Evolutionary conservation across 441 rosid species (phyloP).

Genomic region (Daphne laureola): DNA sequence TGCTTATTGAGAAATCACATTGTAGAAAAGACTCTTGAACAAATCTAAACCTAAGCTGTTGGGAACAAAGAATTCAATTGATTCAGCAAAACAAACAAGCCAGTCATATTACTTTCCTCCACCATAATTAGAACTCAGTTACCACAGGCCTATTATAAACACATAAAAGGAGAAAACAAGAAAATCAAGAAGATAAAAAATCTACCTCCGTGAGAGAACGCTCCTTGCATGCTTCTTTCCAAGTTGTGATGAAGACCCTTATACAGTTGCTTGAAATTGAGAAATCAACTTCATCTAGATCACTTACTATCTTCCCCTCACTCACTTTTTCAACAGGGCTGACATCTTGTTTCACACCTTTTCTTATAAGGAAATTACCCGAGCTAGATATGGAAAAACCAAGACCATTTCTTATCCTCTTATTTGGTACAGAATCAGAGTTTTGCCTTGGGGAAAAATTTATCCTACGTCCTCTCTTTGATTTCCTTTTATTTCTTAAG

Average conservation of each 20-base stretch:
- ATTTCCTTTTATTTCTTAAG: slow-evolving; percentile 14
- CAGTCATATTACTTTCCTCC: no score
- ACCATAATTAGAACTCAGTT: no score
- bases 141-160: no score
- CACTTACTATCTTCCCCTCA: slow-evolving; percentile 19
- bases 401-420: slow-evolving; percentile 47
- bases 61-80: no score
- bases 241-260: slow-evolving; percentile 62
- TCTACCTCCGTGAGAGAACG: slow-evolving; percentile 43
- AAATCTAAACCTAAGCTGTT: no score
- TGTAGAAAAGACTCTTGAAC: no score
- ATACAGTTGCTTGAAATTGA: slow-evolving; percentile 39
- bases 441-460: no score
- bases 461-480: slow-evolving; percentile 22
- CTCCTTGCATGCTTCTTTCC: slow-evolving; percentile 81
- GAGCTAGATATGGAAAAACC: slow-evolving; percentile 25
- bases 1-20: no score
- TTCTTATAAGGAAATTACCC: slow-evolving; percentile 33
- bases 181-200: neutral
- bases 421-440: slow-evolving; percentile 2
- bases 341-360: slow-evolving; percentile 18
- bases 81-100: no score
- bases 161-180: neutral
- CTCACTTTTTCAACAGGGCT: slow-evolving; percentile 19
- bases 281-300: slow-evolving; percentile 34